These are phyloP conservation scores for Uronychia binucleata DNA, from an alignment of 73 alveolate species.

Conservation along the genomic window DNA sequence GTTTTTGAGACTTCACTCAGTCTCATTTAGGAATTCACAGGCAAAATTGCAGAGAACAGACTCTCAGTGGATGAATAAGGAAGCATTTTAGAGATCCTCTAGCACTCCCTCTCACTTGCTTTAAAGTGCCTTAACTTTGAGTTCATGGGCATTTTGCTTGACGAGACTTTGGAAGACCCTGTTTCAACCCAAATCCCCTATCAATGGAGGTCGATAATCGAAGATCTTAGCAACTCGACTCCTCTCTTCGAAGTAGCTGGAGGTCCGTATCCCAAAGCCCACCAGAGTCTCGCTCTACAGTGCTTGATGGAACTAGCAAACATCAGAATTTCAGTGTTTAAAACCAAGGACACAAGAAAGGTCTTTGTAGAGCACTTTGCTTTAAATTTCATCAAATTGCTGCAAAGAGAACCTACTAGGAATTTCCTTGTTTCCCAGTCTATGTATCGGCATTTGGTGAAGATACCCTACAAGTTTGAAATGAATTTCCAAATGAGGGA, in stretches of 20 bases:
- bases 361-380: slow-evolving; percentile 32
- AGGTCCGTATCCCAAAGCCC: neutral
- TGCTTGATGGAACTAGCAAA: slow-evolving; percentile 41
- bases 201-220: slow-evolving; percentile 51
- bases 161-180: slow-evolving; percentile 61
- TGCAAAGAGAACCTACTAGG: neutral
- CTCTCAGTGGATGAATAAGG: neutral
- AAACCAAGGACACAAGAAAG: slow-evolving; percentile 20
- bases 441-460: slow-evolving; percentile 31
- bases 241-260: neutral
- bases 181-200: slow-evolving; percentile 32
- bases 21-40: neutral
- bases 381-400: slow-evolving; percentile 5
- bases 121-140: slow-evolving; percentile 36
- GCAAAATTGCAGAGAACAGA: neutral
- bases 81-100: neutral
- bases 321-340: slow-evolving; percentile 25
- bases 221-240: neutral
- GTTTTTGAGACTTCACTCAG: neutral
- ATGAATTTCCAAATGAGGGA: slow-evolving; percentile 50
- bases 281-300: neutral
- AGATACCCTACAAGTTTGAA: slow-evolving; percentile 41
- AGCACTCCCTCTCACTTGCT: neutral
- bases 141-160: slow-evolving; percentile 39
- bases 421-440: neutral